A percentile compares a stretch with the other conserved stretches of the same genome.
These are phyloP conservation scores for Oryza rufipogon DNA, from an alignment of 176 grass and related monocot genomes.

Conservation along the genomic window DNA sequence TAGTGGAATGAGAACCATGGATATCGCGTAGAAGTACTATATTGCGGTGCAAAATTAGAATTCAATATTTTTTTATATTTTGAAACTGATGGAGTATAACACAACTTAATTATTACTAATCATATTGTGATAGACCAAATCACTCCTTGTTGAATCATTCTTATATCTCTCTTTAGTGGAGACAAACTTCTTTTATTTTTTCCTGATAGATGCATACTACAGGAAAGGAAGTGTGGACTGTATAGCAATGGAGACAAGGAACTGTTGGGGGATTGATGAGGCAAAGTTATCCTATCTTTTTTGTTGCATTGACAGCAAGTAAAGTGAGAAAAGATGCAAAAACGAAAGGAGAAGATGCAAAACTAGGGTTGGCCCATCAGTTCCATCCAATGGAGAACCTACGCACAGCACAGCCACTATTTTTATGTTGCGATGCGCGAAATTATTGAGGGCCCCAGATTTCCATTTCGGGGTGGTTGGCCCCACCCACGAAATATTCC, in stretches of 20 bases:
- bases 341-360: not conserved
- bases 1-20: too few species aligned
- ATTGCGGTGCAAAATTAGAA: too few species aligned
- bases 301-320: not conserved
- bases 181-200: too few species aligned
- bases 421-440: not conserved
- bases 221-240: not conserved
- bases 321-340: conserved; percentile 7
- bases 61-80: too few species aligned
- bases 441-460: conserved; percentile 41
- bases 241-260: not conserved
- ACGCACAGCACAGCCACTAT: not conserved
- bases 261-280: not conserved
- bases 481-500: not conserved
- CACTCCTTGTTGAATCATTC: too few species aligned
- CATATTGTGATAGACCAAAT: too few species aligned
- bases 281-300: not conserved
- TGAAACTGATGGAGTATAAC: too few species aligned
- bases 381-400: conserved; percentile 9
- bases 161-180: too few species aligned
- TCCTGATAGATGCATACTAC: not conserved
- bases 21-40: too few species aligned
- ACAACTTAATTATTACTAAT: too few species aligned
- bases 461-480: conserved; percentile 29
- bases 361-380: not conserved